Percentiles rank a stretch among this genome's conserved stretches.
phyloP scores from a whole-genome alignment of 768 basidiomycete genomes.

The Collybia sordida region DNA sequence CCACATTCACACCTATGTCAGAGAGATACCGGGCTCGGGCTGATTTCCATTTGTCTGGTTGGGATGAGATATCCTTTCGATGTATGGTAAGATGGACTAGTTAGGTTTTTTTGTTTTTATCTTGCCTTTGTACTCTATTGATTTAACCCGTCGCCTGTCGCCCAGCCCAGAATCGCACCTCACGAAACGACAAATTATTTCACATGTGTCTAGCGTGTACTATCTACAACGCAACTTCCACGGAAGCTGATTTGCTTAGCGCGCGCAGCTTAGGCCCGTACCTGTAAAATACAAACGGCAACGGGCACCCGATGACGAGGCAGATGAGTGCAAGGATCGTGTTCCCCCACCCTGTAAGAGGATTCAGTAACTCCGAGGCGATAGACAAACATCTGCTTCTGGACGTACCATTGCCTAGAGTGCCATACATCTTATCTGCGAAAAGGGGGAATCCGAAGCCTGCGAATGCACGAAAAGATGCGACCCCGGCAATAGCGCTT shows the following conservation, averaged over 20 bases:
- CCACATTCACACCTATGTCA: too few species aligned
- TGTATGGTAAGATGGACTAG: too few species aligned
- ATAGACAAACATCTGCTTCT: not conserved
- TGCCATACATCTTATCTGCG: constrained; percentile 53
- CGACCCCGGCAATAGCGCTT: constrained; percentile 55
- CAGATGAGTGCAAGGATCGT: constrained; percentile 54
- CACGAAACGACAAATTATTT: too few species aligned
- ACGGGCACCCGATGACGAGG: constrained; percentile 52
- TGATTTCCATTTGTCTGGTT: too few species aligned
- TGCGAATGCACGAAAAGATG: constrained; percentile 53
- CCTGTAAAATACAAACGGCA: constrained; percentile 41
- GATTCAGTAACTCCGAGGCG: not conserved
- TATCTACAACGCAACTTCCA: constrained; percentile 15
- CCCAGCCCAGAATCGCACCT: too few species aligned
- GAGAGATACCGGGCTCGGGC: too few species aligned
- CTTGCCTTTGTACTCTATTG: too few species aligned
- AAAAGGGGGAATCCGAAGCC: constrained; percentile 70
- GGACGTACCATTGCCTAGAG: constrained; percentile 42
- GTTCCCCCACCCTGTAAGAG: constrained; percentile 47
- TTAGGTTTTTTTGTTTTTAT: too few species aligned
- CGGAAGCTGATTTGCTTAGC: constrained; percentile 34
- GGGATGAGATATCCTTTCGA: too few species aligned
- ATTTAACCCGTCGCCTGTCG: too few species aligned
- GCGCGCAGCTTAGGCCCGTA: constrained; percentile 36
- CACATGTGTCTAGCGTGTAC: too few species aligned